Evolutionary conservation across 768 basidiomycete genomes (phyloP), one percentile per base, ranked within the genome.

Genomic region (Strobilomyces dryophilus): DNA sequence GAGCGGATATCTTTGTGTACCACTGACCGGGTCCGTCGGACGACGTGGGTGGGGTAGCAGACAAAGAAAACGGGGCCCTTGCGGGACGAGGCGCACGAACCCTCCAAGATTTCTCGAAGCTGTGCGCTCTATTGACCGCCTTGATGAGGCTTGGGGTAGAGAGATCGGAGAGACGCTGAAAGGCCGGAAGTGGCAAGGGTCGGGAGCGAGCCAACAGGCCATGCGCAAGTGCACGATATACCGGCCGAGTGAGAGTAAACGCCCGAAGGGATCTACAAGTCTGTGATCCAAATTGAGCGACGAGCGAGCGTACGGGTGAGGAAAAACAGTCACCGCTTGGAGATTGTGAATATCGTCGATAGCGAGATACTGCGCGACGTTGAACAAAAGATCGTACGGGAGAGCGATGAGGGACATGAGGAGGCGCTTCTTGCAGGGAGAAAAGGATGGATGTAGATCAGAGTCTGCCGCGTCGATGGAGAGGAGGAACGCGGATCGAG

Each of bases 351-450:
- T 74, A 67, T 87, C 86, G 43, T 68, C 70, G 59, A 84, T 69
- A 57, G 83, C 76, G 31, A 88, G 76, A 68, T 81, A 79, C 40
- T 75, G 76, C 5, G 83, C 79, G 65, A 89, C 79, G 71, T 84
- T 83, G 51, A 88, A 76, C 41, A 89, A 65, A 18, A 88, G 72
- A 71, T 89, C 87, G 67, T 87, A 87, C 0, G 86, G 86, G 18
- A 89, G 72, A 5, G 71, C 73, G 54, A 67, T 65, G 47, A 78
- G 63, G 12, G 70, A 69, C 62, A 71, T 69, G 54, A 32, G 5
- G 26, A 29, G 20, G 3, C 2, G 41, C 40, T 15, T 32, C 27
- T 34, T 20, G 32, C 2, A 32, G n/a, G 14, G 15, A 41, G 2
- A 36, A 39, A 41, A 10, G 48, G 43, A 46, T 42, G 42, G 46